Evolutionary conservation across 2,329 filamentous ascomycete species (phyloP).

Genomic region (Chaetomium strumarium): DNA sequence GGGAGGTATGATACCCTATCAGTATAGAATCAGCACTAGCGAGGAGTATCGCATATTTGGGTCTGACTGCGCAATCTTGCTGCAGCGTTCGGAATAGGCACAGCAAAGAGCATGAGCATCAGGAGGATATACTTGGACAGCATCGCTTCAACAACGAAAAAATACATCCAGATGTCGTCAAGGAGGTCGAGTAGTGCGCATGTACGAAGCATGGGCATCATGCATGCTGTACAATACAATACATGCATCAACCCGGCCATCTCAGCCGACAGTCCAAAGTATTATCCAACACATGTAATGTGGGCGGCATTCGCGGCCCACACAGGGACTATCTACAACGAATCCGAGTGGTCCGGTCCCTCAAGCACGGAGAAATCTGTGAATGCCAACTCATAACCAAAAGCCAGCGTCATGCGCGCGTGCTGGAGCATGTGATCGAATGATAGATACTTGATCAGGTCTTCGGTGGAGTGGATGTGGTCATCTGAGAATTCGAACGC

Average conservation of each 20-base stretch:
- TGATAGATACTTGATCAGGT: constrained; percentile 63
- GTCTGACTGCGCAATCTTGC: not conserved
- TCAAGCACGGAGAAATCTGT: constrained; percentile 31
- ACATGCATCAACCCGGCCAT: too few species aligned
- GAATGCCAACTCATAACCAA: constrained; percentile 42
- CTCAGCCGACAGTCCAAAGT: not conserved
- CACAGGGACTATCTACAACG: constrained; percentile 23
- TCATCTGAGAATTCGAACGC: constrained; percentile 56
- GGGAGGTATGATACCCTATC: not conserved
- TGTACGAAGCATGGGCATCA: too few species aligned
- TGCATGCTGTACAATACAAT: too few species aligned
- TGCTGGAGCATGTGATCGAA: constrained; percentile 63
- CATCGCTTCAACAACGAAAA: too few species aligned
- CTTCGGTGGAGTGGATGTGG: constrained; percentile 67
- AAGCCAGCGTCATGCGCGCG: constrained; percentile 44
- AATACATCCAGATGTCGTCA: too few species aligned
- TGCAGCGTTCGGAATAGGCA: constrained; percentile 1
- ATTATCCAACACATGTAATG: not conserved
- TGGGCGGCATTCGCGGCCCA: not conserved
- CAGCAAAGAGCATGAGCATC: not conserved
- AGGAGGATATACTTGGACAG: not conserved
- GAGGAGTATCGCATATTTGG: constrained; percentile 2
- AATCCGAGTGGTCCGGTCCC: constrained; percentile 14
- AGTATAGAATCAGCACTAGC: not conserved
- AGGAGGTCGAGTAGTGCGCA: too few species aligned